Percentiles rank a stretch among this genome's conserved stretches.
These are phyloP conservation scores for Senna siamea DNA, from an alignment of 306 rosid genomes.

Conservation along the genomic window DNA sequence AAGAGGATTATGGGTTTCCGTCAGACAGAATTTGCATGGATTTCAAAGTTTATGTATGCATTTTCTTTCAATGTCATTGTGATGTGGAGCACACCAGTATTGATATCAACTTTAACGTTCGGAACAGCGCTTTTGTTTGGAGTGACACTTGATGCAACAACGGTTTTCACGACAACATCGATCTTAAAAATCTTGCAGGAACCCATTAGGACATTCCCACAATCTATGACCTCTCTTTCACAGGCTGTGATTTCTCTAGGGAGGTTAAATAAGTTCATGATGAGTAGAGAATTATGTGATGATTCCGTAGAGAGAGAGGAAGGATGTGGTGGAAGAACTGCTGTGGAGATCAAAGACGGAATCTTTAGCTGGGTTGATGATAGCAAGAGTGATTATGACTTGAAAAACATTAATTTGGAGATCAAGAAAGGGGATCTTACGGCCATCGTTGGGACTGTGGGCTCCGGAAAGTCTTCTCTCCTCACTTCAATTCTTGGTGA, in stretches of 20 bases:
- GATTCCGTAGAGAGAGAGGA: slow-evolving; percentile 67
- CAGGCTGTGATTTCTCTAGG: slow-evolving; percentile 90
- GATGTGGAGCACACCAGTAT: slow-evolving; percentile 76
- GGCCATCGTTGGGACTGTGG: slow-evolving; percentile 91
- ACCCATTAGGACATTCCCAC: slow-evolving; percentile 93
- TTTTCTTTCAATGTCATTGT: slow-evolving; percentile 58
- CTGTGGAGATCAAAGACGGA: slow-evolving; percentile 73
- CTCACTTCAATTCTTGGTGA: slow-evolving; percentile 91
- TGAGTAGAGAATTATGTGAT: slow-evolving; percentile 63
- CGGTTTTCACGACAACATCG: slow-evolving; percentile 89
- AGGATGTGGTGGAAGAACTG: slow-evolving; percentile 51
- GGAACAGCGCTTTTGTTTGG: slow-evolving; percentile 70
- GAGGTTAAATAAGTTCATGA: slow-evolving; percentile 81
- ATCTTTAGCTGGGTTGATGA: slow-evolving; percentile 90
- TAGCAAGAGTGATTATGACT: slow-evolving; percentile 43
- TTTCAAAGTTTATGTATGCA: slow-evolving; percentile 79
- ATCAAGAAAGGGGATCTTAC: slow-evolving; percentile 76
- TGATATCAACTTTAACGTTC: slow-evolving; percentile 79
- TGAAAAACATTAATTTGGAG: slow-evolving; percentile 66
- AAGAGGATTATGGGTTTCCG: slow-evolving; percentile 67
- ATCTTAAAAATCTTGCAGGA: slow-evolving; percentile 86
- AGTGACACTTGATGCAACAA: slow-evolving; percentile 80
- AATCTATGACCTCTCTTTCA: slow-evolving; percentile 84
- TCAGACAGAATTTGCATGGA: slow-evolving; percentile 71
- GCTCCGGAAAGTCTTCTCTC: slow-evolving; percentile 93